Conservation (phyloP, 495 filamentous ascomycete genomes). For the Penicillium arizonense region DNA sequence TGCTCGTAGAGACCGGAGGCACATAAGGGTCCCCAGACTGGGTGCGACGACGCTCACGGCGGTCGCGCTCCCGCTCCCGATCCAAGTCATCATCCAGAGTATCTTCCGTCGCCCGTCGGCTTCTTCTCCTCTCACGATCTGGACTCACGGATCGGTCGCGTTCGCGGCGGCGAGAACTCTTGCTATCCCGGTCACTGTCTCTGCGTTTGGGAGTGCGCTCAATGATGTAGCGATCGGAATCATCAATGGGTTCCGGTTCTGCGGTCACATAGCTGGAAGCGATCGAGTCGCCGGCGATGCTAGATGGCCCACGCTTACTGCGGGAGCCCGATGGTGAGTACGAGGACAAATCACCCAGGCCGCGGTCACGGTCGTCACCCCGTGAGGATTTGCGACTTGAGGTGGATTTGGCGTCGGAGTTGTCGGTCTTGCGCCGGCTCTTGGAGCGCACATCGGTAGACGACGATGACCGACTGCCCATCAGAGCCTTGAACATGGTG, state of each 20-base stretch:
- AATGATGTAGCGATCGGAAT: conserved; percentile 26
- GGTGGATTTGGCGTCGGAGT: conserved; percentile 26
- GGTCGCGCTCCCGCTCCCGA: conserved; percentile 29
- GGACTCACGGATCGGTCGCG: conserved; percentile 31
- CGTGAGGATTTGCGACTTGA: conserved; percentile 49
- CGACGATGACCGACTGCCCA: conserved; percentile 37
- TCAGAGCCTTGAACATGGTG: conserved; percentile 47
- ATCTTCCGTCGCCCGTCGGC: conserved; percentile 23
- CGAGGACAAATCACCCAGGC: conserved; percentile 37
- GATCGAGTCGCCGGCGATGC: conserved; percentile 44
- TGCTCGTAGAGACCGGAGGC: conserved; percentile 23
- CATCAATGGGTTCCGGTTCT: conserved; percentile 32
- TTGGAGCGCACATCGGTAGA: conserved; percentile 38
- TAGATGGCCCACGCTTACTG: conserved; percentile 34
- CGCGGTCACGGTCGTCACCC: conserved; percentile 55
- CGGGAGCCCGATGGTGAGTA: conserved; percentile 38
- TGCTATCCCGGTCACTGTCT: conserved; percentile 35
- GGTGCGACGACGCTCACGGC: conserved; percentile 32
- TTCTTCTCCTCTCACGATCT: conserved; percentile 33
- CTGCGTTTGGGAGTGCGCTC: conserved; percentile 33
- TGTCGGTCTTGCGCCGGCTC: conserved; percentile 34
- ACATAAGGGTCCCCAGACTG: conserved; percentile 34
- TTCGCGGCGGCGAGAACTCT: conserved; percentile 29
- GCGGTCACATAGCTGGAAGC: conserved; percentile 57
- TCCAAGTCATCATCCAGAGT: conserved; percentile 23